Evolutionary conservation across 805 yeast species (phyloP).

Genomic region (Yarrowia bubula): DNA sequence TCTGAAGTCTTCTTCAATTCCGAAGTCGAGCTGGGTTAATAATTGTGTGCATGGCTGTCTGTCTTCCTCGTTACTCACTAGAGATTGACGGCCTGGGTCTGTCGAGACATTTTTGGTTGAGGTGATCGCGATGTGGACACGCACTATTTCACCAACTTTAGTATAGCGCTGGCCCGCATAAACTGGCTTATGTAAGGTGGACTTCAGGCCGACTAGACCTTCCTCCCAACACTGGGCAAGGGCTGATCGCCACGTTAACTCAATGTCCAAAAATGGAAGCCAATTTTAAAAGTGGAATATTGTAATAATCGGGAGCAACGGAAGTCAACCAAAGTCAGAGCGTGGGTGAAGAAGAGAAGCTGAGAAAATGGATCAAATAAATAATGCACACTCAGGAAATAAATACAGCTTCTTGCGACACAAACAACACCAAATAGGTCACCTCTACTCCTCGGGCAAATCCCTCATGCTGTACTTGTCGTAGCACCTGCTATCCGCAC

Average conservation of each 20-base stretch:
- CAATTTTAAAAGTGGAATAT: not conserved
- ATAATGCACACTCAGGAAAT: too few species aligned
- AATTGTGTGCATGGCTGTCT: not conserved
- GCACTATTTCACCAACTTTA: slow-evolving; percentile 14
- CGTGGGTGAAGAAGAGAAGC: not conserved
- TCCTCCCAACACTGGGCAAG: not conserved
- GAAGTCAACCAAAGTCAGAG: slow-evolving; percentile 1
- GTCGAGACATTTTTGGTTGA: slow-evolving; percentile 12
- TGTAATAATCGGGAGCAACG: slow-evolving; percentile 4
- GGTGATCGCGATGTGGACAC: slow-evolving; percentile 24
- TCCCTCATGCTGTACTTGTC: too few species aligned
- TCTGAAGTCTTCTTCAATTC: slow-evolving; percentile 39
- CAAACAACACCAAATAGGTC: not conserved
- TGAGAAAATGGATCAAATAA: not conserved
- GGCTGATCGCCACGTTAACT: not conserved
- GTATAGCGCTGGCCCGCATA: not conserved
- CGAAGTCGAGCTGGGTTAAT: slow-evolving; percentile 34
- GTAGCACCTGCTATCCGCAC: too few species aligned
- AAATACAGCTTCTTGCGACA: too few species aligned
- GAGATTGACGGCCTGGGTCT: slow-evolving; percentile 29
- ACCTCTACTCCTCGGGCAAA: not conserved
- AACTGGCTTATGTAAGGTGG: not conserved
- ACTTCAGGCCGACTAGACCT: not conserved
- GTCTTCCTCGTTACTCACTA: slow-evolving; percentile 29
- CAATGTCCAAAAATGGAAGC: not conserved